Evolutionary conservation across 2,329 filamentous ascomycete species (phyloP).

Genomic region (Ophiostoma sp.): DNA sequence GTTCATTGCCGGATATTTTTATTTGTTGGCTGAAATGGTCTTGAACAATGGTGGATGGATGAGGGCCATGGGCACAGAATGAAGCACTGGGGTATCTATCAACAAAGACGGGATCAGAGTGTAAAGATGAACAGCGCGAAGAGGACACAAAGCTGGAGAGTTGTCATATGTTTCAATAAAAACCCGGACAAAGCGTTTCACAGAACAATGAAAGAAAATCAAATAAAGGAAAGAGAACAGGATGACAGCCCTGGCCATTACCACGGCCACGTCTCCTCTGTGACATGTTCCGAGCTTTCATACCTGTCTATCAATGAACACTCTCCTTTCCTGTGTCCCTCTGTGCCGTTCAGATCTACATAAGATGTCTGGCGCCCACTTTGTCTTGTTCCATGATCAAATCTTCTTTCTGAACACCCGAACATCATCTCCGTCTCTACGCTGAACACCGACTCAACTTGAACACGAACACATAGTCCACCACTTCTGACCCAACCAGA

Average conservation of each 20-base stretch:
- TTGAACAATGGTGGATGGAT: not conserved
- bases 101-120: not conserved
- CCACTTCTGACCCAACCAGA: not conserved
- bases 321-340: not conserved
- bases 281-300: not conserved
- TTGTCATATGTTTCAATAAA: not conserved
- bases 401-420: not conserved
- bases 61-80: not conserved
- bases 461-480: not conserved
- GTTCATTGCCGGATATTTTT: not conserved
- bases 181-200: not conserved
- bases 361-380: not conserved
- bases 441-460: not conserved
- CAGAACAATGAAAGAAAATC: not conserved
- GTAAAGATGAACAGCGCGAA: not conserved
- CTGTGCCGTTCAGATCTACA: not conserved
- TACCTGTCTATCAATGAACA: not conserved
- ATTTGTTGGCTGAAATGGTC: not conserved
- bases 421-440: not conserved
- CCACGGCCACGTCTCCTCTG: not conserved
- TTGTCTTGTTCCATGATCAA: not conserved
- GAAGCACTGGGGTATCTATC: not conserved
- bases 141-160: not conserved
- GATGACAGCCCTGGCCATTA: not conserved
- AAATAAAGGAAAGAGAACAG: not conserved